Percentiles rank a stretch among this genome's conserved stretches.
Conservation (phyloP, 2,329 filamentous ascomycete species). For the Fusarium udum region DNA sequence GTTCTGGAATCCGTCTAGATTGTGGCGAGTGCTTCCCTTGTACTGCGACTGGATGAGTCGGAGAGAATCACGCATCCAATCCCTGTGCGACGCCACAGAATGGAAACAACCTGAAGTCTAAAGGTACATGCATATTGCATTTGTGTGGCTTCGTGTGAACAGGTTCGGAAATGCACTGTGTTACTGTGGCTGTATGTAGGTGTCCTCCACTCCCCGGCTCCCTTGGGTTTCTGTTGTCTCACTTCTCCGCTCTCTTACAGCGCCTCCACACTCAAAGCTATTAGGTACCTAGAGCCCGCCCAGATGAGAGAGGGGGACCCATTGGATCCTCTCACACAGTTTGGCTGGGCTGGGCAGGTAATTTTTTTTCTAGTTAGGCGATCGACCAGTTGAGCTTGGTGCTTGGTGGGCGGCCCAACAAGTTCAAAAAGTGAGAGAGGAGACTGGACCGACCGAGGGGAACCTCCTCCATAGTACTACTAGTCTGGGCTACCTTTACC, state of each 20-base stretch:
- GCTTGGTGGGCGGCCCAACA: slow-evolving; percentile 46
- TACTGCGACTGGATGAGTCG: slow-evolving; percentile 24
- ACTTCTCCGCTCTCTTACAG: slow-evolving; percentile 39
- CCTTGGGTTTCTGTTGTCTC: slow-evolving; percentile 34
- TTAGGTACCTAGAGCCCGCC: slow-evolving; percentile 5
- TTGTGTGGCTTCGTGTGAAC: slow-evolving; percentile 5
- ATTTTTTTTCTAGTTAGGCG: slow-evolving; percentile 33
- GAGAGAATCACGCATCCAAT: slow-evolving; percentile 29
- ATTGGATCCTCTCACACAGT: slow-evolving; percentile 36
- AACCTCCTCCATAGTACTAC: not conserved
- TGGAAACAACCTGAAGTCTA: not conserved
- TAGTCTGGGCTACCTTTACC: not conserved
- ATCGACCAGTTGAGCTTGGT: slow-evolving; percentile 44
- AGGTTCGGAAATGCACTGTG: slow-evolving; percentile 10
- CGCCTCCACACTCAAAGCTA: slow-evolving; percentile 36
- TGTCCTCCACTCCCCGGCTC: slow-evolving; percentile 8
- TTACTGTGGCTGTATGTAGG: slow-evolving; percentile 27
- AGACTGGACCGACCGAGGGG: slow-evolving; percentile 4
- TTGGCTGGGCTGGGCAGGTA: slow-evolving; percentile 15
- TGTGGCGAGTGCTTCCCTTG: slow-evolving; percentile 35
- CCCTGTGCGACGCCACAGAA: slow-evolving; percentile 21
- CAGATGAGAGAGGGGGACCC: not conserved
- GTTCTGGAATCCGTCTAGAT: slow-evolving; percentile 37
- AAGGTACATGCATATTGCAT: not conserved
- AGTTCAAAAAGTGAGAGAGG: slow-evolving; percentile 33